Evolutionary conservation across 192 early-diverging fungal species (phyloP).

Genomic region (Gonapodya sp.): DNA sequence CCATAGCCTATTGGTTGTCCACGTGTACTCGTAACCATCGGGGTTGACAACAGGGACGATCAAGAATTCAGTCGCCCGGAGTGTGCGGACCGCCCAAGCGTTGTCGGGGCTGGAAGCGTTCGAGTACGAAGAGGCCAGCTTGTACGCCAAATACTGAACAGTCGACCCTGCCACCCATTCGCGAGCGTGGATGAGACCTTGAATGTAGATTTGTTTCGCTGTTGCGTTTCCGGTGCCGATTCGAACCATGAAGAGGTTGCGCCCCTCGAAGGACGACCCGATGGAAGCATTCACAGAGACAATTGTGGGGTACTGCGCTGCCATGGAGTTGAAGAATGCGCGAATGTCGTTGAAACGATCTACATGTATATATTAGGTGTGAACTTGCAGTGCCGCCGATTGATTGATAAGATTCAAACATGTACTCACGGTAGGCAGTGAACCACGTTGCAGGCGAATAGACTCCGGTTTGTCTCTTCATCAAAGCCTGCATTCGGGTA

Average conservation of each 20-base stretch:
- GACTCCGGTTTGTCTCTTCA: neutral
- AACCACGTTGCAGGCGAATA: neutral
- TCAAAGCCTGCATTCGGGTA: neutral
- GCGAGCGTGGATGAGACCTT: slow-evolving; percentile 39
- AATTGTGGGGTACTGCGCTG: slow-evolving; percentile 31
- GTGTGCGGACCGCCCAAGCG: slow-evolving; percentile 16
- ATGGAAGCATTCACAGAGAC: slow-evolving; percentile 45
- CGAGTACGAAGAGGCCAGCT: slow-evolving; percentile 29
- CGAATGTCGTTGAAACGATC: slow-evolving; percentile 31
- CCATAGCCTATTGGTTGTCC: slow-evolving; percentile 40
- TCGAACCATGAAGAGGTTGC: neutral
- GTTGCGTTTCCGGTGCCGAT: neutral
- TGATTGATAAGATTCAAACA: neutral
- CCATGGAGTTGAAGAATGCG: slow-evolving; percentile 36
- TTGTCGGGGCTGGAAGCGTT: slow-evolving; percentile 22
- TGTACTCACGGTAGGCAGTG: neutral
- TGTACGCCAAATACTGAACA: slow-evolving; percentile 39
- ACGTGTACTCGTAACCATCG: slow-evolving; percentile 47
- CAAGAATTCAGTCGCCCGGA: slow-evolving; percentile 36
- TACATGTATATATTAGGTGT: neutral
- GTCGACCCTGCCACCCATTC: slow-evolving; percentile 44
- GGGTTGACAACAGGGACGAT: slow-evolving; percentile 50
- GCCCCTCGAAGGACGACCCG: slow-evolving; percentile 38
- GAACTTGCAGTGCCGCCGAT: neutral
- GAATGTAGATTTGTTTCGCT: slow-evolving; percentile 25